Base-by-base conservation (phyloP, 164 flowering plant genomes). In the Tinospora cordifolia region DNA sequence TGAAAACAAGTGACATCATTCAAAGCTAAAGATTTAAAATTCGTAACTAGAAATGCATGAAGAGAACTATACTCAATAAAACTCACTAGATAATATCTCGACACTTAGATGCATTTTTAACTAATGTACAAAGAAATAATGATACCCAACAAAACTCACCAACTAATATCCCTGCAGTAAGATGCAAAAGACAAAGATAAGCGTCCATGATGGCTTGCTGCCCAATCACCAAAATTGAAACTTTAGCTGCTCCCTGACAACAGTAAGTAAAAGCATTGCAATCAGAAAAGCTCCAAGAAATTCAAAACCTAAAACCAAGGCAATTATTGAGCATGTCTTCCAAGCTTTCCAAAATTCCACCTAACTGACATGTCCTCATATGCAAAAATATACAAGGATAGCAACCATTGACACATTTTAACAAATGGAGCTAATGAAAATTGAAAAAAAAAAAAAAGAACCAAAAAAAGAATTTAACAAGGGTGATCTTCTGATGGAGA, bases 201-300 rank as follows among this genome's bases (percentile, higher is more conserved):
- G 99, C 93, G 87, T 94, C 99, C 91, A 94, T 88, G 66, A 94
- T 94, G 47, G 97, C 97, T 75, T 94, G 99, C 74, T 94, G 99
- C 66, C 99, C 99, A 68, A 94, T 88, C 92, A 87, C 86, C 72
- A 86, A 57, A 72, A 94, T 84, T 49, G 99, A 94, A 75, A 94
- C 95, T 83, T 94, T 94, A 72, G 97, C 97, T 79, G 99, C 95
- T 17, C 98, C 99, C 99, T 94, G 81, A 67, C 12, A 77, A 49
- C 67, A 57, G 67, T 44, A 64, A 22, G 44, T 65, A 34, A 71
- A 17, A 70, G 22, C 27, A 63, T 26, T 47, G 67, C 12, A n/a
- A 46, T 65, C 25, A 70, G 49, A 27, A 67, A 63, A 75, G 3
- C 10, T 26, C 62, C 9, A 27, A 17, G 47, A 63, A 68, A 17